Evolutionary conservation across 768 basidiomycete genomes (phyloP), one percentile per base, ranked within the genome.

Genomic region (Rhizopogon roseolus): DNA sequence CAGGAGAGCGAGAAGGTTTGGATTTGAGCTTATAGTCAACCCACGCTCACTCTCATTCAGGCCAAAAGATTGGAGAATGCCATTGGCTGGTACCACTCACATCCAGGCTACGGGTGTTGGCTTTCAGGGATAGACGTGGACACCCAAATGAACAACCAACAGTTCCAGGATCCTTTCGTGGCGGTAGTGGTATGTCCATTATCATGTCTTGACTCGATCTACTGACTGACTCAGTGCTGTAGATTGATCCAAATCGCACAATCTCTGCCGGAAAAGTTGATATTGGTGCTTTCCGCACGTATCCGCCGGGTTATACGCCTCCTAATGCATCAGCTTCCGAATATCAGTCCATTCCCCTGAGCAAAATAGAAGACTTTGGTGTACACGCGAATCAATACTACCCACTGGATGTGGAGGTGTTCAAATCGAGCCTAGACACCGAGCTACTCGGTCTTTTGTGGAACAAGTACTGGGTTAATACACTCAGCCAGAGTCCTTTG

Each of bases 391-490:
- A 91, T 64, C 86, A 92, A 56, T 99, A 99, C 68, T 99, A 99
- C 67, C 89, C 83, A 22, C 79, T 99, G 13, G 94, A 96, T 32
- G 88, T 99, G 16, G 86, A 94, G 66, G 88, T 98, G 50, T 99
- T 97, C 82, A 98, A 97, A 70, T 90, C 87, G 25, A 85, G 80
- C 55, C 72, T 95, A 48, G 97, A 99, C 66, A 86, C 84, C 29
- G 85, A 94, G 63, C 73, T 99, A 3, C 77, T 99, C 41, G 90
- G 90, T 19, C 73, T 95, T 65, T 71, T 99, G 51, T 98, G 96
- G 96, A 98, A 99, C 73, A 98, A 98, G 71, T 99, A 99, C 63
- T 99, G 97, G 97, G 93, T 97, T 25, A 94, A 94, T 62, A 99
- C 97, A 2, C 76, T 99, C 38, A 93, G 90, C 62, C 91, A 93